phyloP scores from a whole-genome alignment of 192 early-diverging fungal genomes.

The Funneliformis geosporum region DNA sequence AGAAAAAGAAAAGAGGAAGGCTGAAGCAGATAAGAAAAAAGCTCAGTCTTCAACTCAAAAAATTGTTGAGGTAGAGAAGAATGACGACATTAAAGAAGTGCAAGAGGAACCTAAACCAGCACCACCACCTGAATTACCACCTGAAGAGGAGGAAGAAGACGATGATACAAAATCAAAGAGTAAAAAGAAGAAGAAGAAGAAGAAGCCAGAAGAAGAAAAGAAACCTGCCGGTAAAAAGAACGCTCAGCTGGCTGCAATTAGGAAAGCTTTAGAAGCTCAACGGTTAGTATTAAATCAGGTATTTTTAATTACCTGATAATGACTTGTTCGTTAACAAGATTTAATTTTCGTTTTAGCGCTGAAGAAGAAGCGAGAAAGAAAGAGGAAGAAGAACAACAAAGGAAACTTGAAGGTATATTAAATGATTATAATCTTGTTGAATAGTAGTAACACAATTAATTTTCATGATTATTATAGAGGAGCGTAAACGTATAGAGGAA shows the following conservation, averaged over 20 bases:
- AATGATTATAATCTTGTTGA: background rate
- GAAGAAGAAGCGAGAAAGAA: constrained; percentile 69
- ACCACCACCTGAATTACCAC: background rate
- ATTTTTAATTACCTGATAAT: background rate
- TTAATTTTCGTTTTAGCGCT: background rate
- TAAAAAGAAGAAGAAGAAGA: constrained; percentile 61
- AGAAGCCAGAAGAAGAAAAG: constrained; percentile 47
- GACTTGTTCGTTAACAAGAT: background rate
- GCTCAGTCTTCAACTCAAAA: no score
- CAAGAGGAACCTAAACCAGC: constrained; percentile 23
- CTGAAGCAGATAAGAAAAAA: constrained; percentile 53
- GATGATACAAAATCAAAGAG: constrained; percentile 55
- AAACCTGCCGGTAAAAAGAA: constrained; percentile 61
- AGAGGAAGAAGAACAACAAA: constrained; percentile 72
- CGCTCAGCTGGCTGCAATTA: constrained; percentile 55
- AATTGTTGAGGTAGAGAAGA: constrained; percentile 16
- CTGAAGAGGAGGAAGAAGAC: constrained; percentile 42
- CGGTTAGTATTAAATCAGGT: background rate
- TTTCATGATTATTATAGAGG: constrained; percentile 9
- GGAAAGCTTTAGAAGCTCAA: constrained; percentile 39
- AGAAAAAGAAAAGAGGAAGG: constrained; percentile 64
- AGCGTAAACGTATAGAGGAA: constrained; percentile 53
- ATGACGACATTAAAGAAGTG: constrained; percentile 43
- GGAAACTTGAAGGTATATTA: constrained; percentile 55
- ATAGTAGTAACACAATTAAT: background rate